Conservation (phyloP, 2,329 filamentous ascomycete genomes). For the Paraconiothyrium brasiliense region DNA sequence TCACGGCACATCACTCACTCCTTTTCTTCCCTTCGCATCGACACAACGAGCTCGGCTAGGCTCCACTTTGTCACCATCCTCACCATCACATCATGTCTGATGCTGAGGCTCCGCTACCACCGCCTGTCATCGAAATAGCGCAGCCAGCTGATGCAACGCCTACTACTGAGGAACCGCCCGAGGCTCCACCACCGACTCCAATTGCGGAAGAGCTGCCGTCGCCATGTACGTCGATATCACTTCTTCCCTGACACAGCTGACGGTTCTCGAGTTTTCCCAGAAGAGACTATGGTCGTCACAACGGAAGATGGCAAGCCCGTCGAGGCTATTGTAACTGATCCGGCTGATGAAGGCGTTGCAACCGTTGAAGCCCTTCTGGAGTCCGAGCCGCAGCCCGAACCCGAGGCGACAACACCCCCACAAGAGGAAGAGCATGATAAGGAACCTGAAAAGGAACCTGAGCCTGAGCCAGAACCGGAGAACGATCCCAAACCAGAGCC, state of each 20-base stretch:
- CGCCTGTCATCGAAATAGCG: conserved; percentile 18
- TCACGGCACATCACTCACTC: conserved; percentile 13
- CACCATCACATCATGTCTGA: conserved; percentile 22
- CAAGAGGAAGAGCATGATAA: conserved; percentile 6
- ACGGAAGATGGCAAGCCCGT: conserved; percentile 23
- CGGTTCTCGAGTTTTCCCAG: conserved; percentile 14
- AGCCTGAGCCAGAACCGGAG: conserved; percentile 15
- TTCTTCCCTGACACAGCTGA: conserved; percentile 9
- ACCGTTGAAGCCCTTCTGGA: conserved; percentile 17
- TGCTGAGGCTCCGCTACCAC: conserved; percentile 10
- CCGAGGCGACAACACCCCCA: conserved; percentile 9
- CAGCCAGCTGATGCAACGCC: conserved; percentile 14
- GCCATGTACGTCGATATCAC: conserved; percentile 16
- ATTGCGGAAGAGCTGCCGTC: conserved; percentile 22
- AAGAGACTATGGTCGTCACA: conserved; percentile 25
- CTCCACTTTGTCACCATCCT: conserved; percentile 10
- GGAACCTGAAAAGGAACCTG: conserved; percentile 7
- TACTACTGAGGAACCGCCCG: conserved; percentile 19
- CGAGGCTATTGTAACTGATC: conserved; percentile 17
- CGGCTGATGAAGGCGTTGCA: conserved; percentile 16
- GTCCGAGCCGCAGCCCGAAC: conserved; percentile 1
- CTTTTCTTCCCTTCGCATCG: conserved; percentile 18
- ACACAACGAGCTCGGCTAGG: conserved; percentile 22
- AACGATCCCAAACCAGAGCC: conserved; percentile 4
- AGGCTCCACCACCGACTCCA: conserved; percentile 26